Percentiles rank a stretch among this genome's conserved stretches.
phyloP scores from a whole-genome alignment of 2,329 filamentous ascomycete genomes.

The Karstenula rhodostoma region DNA sequence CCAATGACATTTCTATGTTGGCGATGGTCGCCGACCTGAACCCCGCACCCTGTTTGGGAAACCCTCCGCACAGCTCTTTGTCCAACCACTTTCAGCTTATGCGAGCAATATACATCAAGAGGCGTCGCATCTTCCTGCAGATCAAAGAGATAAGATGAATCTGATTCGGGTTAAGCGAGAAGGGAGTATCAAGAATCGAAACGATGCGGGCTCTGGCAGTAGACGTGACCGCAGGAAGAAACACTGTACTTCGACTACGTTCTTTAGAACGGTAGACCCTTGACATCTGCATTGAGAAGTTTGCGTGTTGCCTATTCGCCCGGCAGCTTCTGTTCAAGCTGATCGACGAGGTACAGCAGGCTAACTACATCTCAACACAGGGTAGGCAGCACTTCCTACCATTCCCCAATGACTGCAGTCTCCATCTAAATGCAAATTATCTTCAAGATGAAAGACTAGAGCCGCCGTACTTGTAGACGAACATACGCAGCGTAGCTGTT shows the following conservation, averaged over 20 bases:
- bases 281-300: neutral
- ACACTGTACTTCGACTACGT: neutral
- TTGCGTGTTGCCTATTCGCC: neutral
- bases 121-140: neutral
- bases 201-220: neutral
- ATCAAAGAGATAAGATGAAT: neutral
- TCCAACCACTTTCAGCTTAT: constrained; percentile 8
- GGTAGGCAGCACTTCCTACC: neutral
- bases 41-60: constrained; percentile 13
- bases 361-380: neutral
- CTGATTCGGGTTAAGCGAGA: neutral
- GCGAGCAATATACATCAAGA: constrained; percentile 1
- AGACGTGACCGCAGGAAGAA: neutral
- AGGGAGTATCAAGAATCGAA: neutral
- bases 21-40: constrained; percentile 12
- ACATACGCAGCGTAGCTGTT: neutral
- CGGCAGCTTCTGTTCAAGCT: neutral
- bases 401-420: neutral
- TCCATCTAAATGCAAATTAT: neutral
- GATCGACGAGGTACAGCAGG: neutral
- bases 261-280: neutral
- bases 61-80: neutral
- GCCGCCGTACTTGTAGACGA: neutral
- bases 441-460: neutral
- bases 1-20: neutral